A percentile compares a stretch with the other conserved stretches of the same genome.
Conservation (phyloP, 352 stramenopile species). For the Phytophthora vignae region DNA sequence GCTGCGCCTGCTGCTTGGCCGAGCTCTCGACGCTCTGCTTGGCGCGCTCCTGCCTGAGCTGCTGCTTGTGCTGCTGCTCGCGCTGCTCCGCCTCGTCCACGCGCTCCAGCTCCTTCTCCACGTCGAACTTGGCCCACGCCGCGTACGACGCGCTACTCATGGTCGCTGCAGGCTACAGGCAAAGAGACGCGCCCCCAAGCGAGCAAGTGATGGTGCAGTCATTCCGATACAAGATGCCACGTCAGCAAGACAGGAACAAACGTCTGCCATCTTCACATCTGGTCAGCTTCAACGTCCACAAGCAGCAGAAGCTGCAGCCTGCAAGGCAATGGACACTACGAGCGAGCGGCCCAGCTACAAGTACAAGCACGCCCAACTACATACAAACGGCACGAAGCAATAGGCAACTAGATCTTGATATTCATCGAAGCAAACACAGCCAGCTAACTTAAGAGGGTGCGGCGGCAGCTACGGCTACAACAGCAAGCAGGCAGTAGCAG, state of each 20-base stretch:
- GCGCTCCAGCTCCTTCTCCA: constrained; percentile 68
- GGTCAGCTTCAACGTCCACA: background rate
- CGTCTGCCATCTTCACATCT: no score
- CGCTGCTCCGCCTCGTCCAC: constrained; percentile 51
- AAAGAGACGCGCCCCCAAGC: constrained; percentile 8
- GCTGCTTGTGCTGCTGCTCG: constrained; percentile 43
- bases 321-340: no score
- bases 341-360: background rate
- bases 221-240: background rate
- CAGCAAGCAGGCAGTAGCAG: background rate
- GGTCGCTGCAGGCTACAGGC: background rate
- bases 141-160: constrained; percentile 62
- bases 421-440: constrained; percentile 50
- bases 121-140: constrained; percentile 71
- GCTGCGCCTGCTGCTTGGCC: constrained; percentile 49
- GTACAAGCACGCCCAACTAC: no score
- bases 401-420: constrained; percentile 34
- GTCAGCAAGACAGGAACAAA: background rate
- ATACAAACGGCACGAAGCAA: constrained; percentile 12
- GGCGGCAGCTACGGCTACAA: background rate
- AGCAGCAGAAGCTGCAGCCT: background rate
- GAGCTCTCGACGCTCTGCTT: constrained; percentile 64
- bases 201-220: background rate
- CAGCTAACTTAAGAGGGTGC: constrained; percentile 52
- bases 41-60: constrained; percentile 44